Conservation (phyloP, 139 green algal species). For the Chlorella sp. region DNA sequence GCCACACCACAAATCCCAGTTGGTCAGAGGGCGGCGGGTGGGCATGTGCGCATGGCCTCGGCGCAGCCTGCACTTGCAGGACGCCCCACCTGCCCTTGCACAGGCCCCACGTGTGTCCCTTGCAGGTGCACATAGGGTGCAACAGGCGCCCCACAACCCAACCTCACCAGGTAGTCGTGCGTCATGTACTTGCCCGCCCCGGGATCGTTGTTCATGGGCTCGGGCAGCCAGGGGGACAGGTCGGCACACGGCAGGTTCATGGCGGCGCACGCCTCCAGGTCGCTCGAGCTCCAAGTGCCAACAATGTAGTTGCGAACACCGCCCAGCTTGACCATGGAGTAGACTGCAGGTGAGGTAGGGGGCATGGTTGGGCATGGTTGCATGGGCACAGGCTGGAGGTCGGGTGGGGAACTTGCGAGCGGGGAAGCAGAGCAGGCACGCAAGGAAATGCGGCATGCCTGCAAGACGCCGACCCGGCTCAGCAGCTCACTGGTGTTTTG, state of each 20-base stretch:
- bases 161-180: neutral
- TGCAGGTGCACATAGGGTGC: neutral
- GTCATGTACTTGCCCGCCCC: neutral
- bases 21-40: no score
- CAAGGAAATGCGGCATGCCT: neutral
- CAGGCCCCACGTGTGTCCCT: neutral
- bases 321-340: neutral
- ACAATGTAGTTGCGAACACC: constrained; percentile 11
- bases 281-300: neutral
- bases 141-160: no score
- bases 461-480: neutral
- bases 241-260: constrained; percentile 19
- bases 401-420: neutral
- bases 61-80: neutral
- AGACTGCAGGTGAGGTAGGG: neutral
- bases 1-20: no score
- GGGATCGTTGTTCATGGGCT: neutral
- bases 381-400: neutral
- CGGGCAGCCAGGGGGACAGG: neutral
- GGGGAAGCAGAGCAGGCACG: neutral
- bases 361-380: neutral
- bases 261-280: neutral
- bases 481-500: neutral
- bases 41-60: neutral
- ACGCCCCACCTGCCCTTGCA: neutral